Evolutionary conservation across 192 early-diverging fungal species (phyloP).

Genomic region (Entomortierella parvispora): DNA sequence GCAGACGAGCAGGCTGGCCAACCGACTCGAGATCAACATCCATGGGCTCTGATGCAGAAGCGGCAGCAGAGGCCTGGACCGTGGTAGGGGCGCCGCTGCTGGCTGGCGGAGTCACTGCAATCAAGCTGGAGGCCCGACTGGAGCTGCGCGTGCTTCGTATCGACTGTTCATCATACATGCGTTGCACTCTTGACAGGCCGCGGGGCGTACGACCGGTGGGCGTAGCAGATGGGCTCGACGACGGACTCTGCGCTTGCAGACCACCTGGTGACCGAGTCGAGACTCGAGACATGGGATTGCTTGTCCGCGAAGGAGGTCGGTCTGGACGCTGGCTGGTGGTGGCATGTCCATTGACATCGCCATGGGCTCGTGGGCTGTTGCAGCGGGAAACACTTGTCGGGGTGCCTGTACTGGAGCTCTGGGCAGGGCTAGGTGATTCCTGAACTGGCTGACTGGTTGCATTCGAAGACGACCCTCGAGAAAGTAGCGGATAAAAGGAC

Average conservation of each 20-base stretch:
- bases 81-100: not conserved
- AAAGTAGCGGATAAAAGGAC: conserved; percentile 45
- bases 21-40: conserved; percentile 36
- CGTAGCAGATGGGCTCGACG: too few relatives aligned
- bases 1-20: not conserved
- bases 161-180: conserved; percentile 47
- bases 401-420: not conserved
- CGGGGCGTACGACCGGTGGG: conserved; percentile 32
- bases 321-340: conserved; percentile 7
- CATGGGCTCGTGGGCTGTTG: not conserved
- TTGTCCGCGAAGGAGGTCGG: conserved; percentile 16
- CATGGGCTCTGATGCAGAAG: conserved; percentile 17
- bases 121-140: conserved; percentile 39
- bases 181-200: conserved; percentile 40
- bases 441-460: not conserved
- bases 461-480: conserved; percentile 18
- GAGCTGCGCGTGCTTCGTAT: conserved; percentile 35
- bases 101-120: conserved; percentile 10
- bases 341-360: not conserved
- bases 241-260: not conserved
- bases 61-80: not conserved
- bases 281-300: not conserved
- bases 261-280: conserved; percentile 21
- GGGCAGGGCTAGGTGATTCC: not conserved
- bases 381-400: not conserved